Conservation (phyloP, 2,329 filamentous ascomycete genomes). For the Chaetothyriales sp. region DNA sequence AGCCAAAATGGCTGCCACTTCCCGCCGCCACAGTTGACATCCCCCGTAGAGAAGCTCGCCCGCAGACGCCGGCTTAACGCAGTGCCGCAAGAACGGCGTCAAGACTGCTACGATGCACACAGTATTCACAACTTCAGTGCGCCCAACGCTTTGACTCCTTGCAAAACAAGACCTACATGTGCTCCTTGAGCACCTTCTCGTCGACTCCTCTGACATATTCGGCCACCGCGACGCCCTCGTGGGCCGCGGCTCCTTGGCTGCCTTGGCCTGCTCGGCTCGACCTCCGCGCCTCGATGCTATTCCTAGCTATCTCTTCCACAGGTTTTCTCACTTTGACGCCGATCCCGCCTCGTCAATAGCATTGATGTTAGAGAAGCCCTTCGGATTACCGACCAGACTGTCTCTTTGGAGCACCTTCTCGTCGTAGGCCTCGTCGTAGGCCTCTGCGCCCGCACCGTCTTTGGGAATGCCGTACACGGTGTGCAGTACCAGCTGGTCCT, state of each 20-base stretch:
- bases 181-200: constrained; percentile 4
- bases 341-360: constrained; percentile 10
- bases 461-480: constrained; percentile 13
- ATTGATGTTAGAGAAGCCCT: constrained; percentile 10
- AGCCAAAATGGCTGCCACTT: too few relatives aligned
- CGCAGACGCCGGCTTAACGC: too few relatives aligned
- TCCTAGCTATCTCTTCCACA: constrained; percentile 10
- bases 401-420: constrained; percentile 10
- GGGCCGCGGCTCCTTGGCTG: constrained; percentile 6
- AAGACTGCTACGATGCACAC: too few relatives aligned
- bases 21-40: too few relatives aligned
- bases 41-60: too few relatives aligned
- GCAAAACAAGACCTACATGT: background rate
- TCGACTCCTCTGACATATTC: constrained; percentile 6
- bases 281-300: constrained; percentile 5
- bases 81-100: too few relatives aligned
- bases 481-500: constrained; percentile 6
- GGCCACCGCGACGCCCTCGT: constrained; percentile 3
- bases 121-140: too few relatives aligned
- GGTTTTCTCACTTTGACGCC: constrained; percentile 5
- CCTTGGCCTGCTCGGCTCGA: constrained; percentile 7
- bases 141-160: too few relatives aligned
- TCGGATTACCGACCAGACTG: constrained; percentile 13
- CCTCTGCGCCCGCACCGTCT: constrained; percentile 7
- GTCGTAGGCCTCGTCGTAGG: constrained; percentile 8